Evolutionary conservation across 2,329 filamentous ascomycete genomes (phyloP), one percentile per base, ranked within the genome.

Genomic region (Fusarium dimerum): DNA sequence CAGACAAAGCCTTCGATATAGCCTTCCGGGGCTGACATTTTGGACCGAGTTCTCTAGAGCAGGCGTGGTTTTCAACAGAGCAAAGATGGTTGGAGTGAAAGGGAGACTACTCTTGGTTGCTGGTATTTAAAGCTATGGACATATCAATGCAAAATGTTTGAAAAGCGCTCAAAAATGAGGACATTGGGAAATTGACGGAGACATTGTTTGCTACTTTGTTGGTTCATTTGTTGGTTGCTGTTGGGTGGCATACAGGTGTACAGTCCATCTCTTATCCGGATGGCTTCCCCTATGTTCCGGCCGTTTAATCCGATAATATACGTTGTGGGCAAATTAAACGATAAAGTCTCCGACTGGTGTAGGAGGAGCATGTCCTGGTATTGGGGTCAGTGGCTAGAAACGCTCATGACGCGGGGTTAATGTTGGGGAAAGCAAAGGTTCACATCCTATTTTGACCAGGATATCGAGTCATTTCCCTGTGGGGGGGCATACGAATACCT

Each of bases 1-100:
- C 57, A 60, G 11, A 41, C 42, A 15, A 56, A 56, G 3, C 54
- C 54, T 46, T 48, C 43, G 48, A 54, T 47, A 40, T 56, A 56
- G 45, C 51, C 54, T 26, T 56, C 54, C 18, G 54, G 51, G 30
- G 47, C 54, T 18, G 51, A 47, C 54, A 56, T 56, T 44, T 45
- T 47, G 45, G 17, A 36, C 40, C 26, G 45, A 46, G 32, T 44
- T 18, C 20, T 50, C 40, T 48, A 9, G 12, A 39, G 40, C 40
- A 17, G 38, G 13, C 29, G 42, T 16, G 39, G 29, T 15, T 46
- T 50, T 44, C 18, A 42, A 41, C 18, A 8, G 7, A 32, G 32
- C 17, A 26, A 32, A 51, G 39, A 34, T 49, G n/a, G 42, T 48
- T 48, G 34, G 26, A 13, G 12, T 48, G 42, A 40, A 44, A 42